Evolutionary conservation across 2,329 filamentous ascomycete species (phyloP).

Genomic region (Venturia oleaginea): DNA sequence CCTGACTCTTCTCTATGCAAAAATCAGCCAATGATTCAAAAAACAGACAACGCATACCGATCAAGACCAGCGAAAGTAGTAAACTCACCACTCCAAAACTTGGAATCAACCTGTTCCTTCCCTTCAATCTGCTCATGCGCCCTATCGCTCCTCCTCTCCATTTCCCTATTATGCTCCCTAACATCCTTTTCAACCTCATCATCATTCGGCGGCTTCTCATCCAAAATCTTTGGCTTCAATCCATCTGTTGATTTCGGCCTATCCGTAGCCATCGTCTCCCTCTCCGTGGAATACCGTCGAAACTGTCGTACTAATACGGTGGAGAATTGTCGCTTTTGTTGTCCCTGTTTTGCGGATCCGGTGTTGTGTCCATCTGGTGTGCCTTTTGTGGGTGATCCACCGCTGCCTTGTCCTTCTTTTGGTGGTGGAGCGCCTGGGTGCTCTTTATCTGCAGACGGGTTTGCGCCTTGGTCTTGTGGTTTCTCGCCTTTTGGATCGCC

Average conservation of each 20-base stretch:
- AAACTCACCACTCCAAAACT: slow-evolving; percentile 32
- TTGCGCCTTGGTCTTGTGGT: slow-evolving; percentile 34
- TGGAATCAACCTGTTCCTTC: slow-evolving; percentile 32
- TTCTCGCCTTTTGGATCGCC: slow-evolving; percentile 35
- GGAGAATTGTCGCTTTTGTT: slow-evolving; percentile 4
- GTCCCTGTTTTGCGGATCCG: not conserved
- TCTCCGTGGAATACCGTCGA: not conserved
- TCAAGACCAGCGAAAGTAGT: not conserved
- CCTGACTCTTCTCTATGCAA: not conserved
- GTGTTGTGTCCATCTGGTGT: slow-evolving; percentile 7
- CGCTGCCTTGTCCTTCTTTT: slow-evolving; percentile 29
- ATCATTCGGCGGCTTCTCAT: slow-evolving; percentile 26
- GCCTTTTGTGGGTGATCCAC: slow-evolving; percentile 24
- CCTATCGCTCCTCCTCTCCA: slow-evolving; percentile 34
- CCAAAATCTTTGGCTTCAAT: slow-evolving; percentile 36
- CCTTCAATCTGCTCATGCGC: slow-evolving; percentile 30
- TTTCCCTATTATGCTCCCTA: slow-evolving; percentile 35
- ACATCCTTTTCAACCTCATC: slow-evolving; percentile 27
- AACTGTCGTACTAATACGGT: not conserved
- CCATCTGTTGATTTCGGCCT: slow-evolving; percentile 17
- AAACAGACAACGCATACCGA: not conserved
- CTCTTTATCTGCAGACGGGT: slow-evolving; percentile 31
- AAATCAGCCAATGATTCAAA: not conserved
- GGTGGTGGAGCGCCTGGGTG: slow-evolving; percentile 38
- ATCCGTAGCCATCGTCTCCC: slow-evolving; percentile 1